Evolutionary conservation across 371 early-diverging fungal genomes (phyloP), one percentile per base, ranked within the genome.

Genomic region (Mortierella sp.): DNA sequence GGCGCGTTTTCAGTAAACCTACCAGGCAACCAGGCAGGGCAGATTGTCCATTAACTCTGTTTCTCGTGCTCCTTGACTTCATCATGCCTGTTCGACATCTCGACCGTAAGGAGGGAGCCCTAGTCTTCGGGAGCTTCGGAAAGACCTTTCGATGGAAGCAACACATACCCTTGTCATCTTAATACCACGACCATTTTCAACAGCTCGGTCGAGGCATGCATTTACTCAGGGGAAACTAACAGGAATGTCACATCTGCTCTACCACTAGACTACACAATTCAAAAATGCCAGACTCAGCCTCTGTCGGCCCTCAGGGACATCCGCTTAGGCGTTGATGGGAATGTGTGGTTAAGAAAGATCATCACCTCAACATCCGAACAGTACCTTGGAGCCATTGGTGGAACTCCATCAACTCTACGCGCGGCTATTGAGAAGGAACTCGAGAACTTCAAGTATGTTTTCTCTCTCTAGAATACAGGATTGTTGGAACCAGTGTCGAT

Each of bases 281-380:
- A 79, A 62, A 72, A 69, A 51, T 60, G 62, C 56, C 70, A 68
- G 68, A 63, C 52, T 12, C 69, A 69, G 21, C 88, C 90, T n/a
- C 82, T 92, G 18, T 64, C 86, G 45, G 82, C 83, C 43, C 86
- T 93, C 51, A 84, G 86, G 64, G 92, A 88, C 50, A 88, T 87
- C 25, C 85, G 93, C 51, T 82, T 94, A 45, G 93, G 92, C 62
- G 90, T 94, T 62, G 94, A 94, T 64, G 94, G 92, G 66, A 88
- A 86, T 74, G 85, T 89, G 70, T 94, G 94, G 94, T 82, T 94
- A 64, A 79, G 66, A 43, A 68, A 66, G n/a, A 43, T 70, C 53
- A 59, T 72, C 52, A 44, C 62, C 14, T 59, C 43, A 44, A 56
- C 61, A 6, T 72, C 79, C 19, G 79, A 79, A 19, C 79, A 69